These are phyloP conservation scores for Lactifluus volemus DNA, from an alignment of 768 basidiomycete genomes.

Conservation along the genomic window DNA sequence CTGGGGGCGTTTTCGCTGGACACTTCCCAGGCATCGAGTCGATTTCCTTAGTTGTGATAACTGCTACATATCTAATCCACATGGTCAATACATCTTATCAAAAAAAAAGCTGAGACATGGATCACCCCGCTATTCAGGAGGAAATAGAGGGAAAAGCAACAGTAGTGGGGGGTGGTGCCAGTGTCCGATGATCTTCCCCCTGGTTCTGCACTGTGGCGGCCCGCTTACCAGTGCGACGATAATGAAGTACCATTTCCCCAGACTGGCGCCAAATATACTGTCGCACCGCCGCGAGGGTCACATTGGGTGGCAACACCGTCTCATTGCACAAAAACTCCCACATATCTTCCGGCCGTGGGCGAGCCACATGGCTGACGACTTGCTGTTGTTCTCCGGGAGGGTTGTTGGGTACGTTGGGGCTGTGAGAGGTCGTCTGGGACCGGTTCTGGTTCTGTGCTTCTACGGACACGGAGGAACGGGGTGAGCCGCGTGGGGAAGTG, in stretches of 20 bases:
- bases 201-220: background rate
- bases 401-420: slow-evolving; percentile 14
- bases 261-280: slow-evolving; percentile 83
- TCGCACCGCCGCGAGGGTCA: slow-evolving; percentile 85
- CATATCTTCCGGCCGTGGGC: slow-evolving; percentile 41
- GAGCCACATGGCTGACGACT: slow-evolving; percentile 16
- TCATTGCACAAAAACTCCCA: slow-evolving; percentile 90
- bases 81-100: background rate
- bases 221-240: slow-evolving; percentile 35
- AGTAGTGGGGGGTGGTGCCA: background rate
- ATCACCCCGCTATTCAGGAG: background rate
- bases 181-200: background rate
- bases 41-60: background rate
- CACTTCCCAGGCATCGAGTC: background rate
- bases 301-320: slow-evolving; percentile 68
- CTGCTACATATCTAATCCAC: background rate
- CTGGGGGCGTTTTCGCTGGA: too few relatives aligned
- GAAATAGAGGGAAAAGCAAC: background rate
- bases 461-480: slow-evolving; percentile 33
- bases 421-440: slow-evolving; percentile 5
- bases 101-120: background rate
- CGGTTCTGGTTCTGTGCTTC: slow-evolving; percentile 24
- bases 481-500: slow-evolving; percentile 7
- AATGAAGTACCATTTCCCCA: slow-evolving; percentile 67
- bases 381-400: slow-evolving; percentile 22